These are phyloP conservation scores for Anaeromyces robustus DNA, from an alignment of 192 early-diverging fungal genomes.

Conservation along the genomic window DNA sequence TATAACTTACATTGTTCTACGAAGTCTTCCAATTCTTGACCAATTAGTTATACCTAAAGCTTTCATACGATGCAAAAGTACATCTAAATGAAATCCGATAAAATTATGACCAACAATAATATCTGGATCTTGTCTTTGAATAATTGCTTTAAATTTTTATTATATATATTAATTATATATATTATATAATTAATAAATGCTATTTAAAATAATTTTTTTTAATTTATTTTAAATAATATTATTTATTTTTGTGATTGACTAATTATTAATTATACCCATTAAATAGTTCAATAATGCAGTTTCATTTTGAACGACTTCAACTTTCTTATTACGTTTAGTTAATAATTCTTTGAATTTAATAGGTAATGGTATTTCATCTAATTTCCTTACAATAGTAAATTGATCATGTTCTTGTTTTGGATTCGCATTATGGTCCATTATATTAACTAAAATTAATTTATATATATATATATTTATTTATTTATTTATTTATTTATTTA, in stretches of 20 bases:
- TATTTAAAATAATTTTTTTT: background rate
- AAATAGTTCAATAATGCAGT: slow-evolving; percentile 62
- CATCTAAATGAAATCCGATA: slow-evolving; percentile 84
- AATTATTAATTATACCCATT: slow-evolving; percentile 22
- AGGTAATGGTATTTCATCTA: slow-evolving; percentile 57
- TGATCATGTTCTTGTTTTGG: slow-evolving; percentile 23
- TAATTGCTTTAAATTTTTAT: slow-evolving; percentile 36
- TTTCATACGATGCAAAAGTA: slow-evolving; percentile 87
- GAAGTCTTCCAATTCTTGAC: slow-evolving; percentile 76
- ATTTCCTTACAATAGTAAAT: slow-evolving; percentile 58
- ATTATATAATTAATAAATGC: no score
- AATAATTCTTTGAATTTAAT: slow-evolving; percentile 50
- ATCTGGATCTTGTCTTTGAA: slow-evolving; percentile 76
- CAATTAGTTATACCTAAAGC: slow-evolving; percentile 57
- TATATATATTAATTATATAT: no score
- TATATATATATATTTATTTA: no score
- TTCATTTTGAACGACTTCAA: slow-evolving; percentile 56
- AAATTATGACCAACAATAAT: slow-evolving; percentile 94
- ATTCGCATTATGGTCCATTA: slow-evolving; percentile 35
- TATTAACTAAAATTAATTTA: slow-evolving; percentile 11
- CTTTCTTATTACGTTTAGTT: slow-evolving; percentile 21
- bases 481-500: no score
- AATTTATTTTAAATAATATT: background rate
- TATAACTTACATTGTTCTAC: slow-evolving; percentile 41
- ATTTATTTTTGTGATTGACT: no score